These are phyloP conservation scores for Coniosporium apollinis DNA, from an alignment of 495 filamentous ascomycete species.

Conservation along the genomic window DNA sequence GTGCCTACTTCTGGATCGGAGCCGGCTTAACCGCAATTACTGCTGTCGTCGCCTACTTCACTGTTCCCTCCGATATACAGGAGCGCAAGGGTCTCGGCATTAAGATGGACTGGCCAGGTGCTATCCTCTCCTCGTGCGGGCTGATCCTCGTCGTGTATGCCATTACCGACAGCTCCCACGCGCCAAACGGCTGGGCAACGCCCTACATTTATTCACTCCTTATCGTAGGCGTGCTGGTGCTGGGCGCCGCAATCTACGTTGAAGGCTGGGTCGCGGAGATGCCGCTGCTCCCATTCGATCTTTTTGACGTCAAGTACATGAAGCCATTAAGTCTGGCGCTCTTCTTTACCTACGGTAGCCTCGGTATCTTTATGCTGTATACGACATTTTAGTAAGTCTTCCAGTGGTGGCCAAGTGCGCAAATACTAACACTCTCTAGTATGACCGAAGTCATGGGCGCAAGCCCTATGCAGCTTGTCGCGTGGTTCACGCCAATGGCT, in stretches of 20 bases:
- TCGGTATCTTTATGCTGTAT: slow-evolving; percentile 67
- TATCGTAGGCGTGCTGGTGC: slow-evolving; percentile 37
- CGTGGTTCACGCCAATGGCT: slow-evolving; percentile 66
- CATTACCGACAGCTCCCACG: slow-evolving; percentile 57
- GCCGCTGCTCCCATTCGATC: slow-evolving; percentile 56
- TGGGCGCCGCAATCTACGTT: slow-evolving; percentile 46
- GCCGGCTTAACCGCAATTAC: slow-evolving; percentile 36
- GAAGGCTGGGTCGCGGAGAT: slow-evolving; percentile 59
- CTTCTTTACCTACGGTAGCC: slow-evolving; percentile 58
- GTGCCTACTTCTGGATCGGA: slow-evolving; percentile 73
- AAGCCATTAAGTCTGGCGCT: slow-evolving; percentile 46
- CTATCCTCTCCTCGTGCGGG: slow-evolving; percentile 43
- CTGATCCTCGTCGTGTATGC: slow-evolving; percentile 61
- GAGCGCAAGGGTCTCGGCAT: slow-evolving; percentile 30
- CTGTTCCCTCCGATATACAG: slow-evolving; percentile 46
- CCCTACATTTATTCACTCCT: slow-evolving; percentile 54
- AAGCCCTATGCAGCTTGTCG: slow-evolving; percentile 51
- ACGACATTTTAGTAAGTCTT: slow-evolving; percentile 57
- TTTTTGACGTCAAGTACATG: slow-evolving; percentile 63
- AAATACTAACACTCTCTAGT: slow-evolving; percentile 23
- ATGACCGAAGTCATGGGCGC: slow-evolving; percentile 49
- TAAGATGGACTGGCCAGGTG: slow-evolving; percentile 58
- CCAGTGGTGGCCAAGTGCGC: slow-evolving; percentile 1
- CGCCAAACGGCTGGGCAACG: slow-evolving; percentile 51
- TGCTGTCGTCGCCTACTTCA: slow-evolving; percentile 36